Evolutionary conservation across 108 stramenopile species (phyloP), one percentile per base, ranked within the genome.

Genomic region (Mediolabrus comicus): DNA sequence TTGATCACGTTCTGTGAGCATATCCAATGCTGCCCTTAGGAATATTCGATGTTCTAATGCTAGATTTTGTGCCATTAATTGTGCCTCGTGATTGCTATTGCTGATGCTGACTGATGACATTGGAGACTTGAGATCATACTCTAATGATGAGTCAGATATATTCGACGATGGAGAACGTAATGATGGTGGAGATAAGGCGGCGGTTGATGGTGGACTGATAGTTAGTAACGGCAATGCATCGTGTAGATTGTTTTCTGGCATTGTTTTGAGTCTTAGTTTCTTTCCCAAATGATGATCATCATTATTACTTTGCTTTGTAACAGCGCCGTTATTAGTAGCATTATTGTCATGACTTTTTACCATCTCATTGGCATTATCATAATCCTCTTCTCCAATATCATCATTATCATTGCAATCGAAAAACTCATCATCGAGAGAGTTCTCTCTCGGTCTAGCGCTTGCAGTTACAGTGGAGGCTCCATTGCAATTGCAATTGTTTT

Each of bases 11-110:
- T 91, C 84, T 7, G 70, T 72, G n/a, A 91, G 59, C 65, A 94
- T 62, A 6, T 76, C 76, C 16, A 94, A 62, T 28, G 87, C 69
- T 10, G 89, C 88, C 29, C 72, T 69, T 31, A 94, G 78, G 62
- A 94, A 91, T 38, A 94, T 91, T 10, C 87, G 80, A 62, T 89
- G 90, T 75, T 94, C 90, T 51, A 81, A 76, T 28, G 78, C 92
- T 51, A 93, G 86, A 52, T 86, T 85, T 14, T 62, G 62, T 4
- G 76, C 51, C 32, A 53, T 26, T 12, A 1, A 22, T 56, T 73
- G 71, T 3, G 59, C 31, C 7, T 70, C 19, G 35, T 27, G 32
- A 59, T 58, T 54, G 46, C 22, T 49, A 22, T 43, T n/a, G 16
- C n/a, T 22, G 46, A 49, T 24, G 22, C 19, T 49, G 22, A 49